phyloP scores from a whole-genome alignment of 164 flowering plant genomes.

The Piper longum region DNA sequence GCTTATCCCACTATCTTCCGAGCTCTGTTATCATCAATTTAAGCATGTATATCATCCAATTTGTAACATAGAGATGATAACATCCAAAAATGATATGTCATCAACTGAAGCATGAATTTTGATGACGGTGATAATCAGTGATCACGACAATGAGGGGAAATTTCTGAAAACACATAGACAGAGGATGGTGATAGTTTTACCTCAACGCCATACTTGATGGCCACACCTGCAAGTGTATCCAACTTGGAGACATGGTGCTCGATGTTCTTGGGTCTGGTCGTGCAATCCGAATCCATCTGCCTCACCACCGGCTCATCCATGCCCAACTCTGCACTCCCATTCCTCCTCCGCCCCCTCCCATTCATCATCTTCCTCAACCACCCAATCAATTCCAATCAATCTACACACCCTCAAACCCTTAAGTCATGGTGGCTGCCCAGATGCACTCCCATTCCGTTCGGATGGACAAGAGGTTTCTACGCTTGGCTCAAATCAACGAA shows the following conservation, averaged over 20 bases:
- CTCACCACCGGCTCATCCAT: conserved; percentile 3
- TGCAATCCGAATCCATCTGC: neutral
- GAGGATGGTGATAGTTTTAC: conserved; percentile 16
- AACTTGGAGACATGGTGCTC: conserved; percentile 65
- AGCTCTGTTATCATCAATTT: too few relatives aligned
- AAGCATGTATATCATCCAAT: too few relatives aligned
- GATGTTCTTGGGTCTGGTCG: conserved; percentile 19
- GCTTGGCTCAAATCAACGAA: neutral
- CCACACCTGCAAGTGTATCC: conserved; percentile 92
- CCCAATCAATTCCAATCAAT: conserved; percentile 10
- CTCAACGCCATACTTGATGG: conserved; percentile 94
- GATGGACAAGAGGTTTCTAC: neutral
- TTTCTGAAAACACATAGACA: neutral
- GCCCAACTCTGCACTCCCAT: conserved; percentile 5
- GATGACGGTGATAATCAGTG: too few relatives aligned
- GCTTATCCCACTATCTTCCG: too few relatives aligned
- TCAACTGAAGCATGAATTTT: too few relatives aligned
- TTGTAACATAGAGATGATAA: too few relatives aligned
- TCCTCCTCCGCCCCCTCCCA: conserved; percentile 6
- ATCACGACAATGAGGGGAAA: neutral
- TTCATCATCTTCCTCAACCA: conserved; percentile 9
- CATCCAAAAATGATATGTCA: too few relatives aligned
- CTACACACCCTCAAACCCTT: neutral
- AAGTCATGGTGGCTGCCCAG: neutral
- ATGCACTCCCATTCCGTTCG: neutral